Evolutionary conservation across 139 green algal species (phyloP).

Genomic region (Desmodesmus armatus): DNA sequence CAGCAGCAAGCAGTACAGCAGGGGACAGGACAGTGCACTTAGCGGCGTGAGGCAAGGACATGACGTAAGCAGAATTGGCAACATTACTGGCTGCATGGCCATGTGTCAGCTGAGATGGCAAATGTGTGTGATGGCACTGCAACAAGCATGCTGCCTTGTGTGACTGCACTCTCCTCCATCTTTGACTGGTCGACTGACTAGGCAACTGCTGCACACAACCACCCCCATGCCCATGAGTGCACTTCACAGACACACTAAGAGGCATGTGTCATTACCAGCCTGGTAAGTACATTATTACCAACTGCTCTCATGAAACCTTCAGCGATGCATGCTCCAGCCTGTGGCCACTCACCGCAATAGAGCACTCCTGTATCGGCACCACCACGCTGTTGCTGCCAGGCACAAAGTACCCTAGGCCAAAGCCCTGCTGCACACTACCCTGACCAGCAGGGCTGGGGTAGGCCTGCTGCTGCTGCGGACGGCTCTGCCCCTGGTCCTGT

Average conservation of each 20-base stretch:
- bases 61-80: not conserved
- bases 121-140: not conserved
- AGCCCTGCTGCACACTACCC: constrained; percentile 30
- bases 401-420: constrained; percentile 53
- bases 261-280: no score
- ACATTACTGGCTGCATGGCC: not conserved
- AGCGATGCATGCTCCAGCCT: no score
- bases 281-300: no score
- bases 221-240: no score
- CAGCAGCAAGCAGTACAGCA: not conserved
- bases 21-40: not conserved
- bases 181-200: not conserved
- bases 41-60: no score
- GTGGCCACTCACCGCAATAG: constrained; percentile 6
- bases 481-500: not conserved
- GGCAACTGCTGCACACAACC: not conserved
- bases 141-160: no score
- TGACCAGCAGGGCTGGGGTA: not conserved
- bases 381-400: constrained; percentile 48
- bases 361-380: constrained; percentile 55
- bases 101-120: not conserved
- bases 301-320: no score
- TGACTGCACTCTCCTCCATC: no score
- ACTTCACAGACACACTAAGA: no score
- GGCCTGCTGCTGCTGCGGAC: constrained; percentile 19